Evolutionary conservation across 108 stramenopile species (phyloP), one percentile per base, ranked within the genome.

Genomic region (Cyclotella baltica): DNA sequence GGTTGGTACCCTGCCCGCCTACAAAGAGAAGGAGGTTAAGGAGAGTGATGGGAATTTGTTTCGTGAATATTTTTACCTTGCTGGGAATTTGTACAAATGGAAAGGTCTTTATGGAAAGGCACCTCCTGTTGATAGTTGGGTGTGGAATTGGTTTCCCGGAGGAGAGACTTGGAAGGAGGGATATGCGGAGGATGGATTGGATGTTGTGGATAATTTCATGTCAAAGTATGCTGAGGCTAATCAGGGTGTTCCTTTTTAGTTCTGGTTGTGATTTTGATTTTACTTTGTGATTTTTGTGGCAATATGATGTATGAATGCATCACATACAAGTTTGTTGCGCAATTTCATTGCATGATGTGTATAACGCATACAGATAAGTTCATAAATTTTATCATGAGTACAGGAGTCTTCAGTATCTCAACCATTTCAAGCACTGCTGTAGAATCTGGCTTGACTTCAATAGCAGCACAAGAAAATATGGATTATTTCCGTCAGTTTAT

Each of bases 211-310:
- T 47, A 47, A 76, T 29, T 23, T 82, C 13, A 71, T 75, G 11
- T 27, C 43, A 47, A 75, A 62, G 28, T 82, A 51, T 57, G 62
- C 70, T 30, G 75, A 82, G 62, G 68, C 70, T 16, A 70, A 82
- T 62, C 74, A 82, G 53, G 81, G 81, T 9, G 81, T 82, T 48
- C 75, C 81, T 59, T 75, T 75, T 30, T 79, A 59, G n/a, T n/a
- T n/a, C n/a, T n/a, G n/a, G n/a, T n/a, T n/a, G n/a, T n/a, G n/a
- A n/a, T n/a, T n/a, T n/a, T n/a, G n/a, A n/a, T n/a, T n/a, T n/a
- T n/a, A n/a, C n/a, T n/a, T n/a, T n/a, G n/a, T n/a, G n/a, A n/a
- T n/a, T n/a, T n/a, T n/a, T n/a, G n/a, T n/a, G n/a, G n/a, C n/a
- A n/a, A n/a, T n/a, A n/a, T n/a, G n/a, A n/a, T n/a, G n/a, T n/a